A percentile compares a stretch with the other conserved stretches of the same genome.
Conservation (phyloP, 2,329 filamentous ascomycete species). For the Septoria linicola region DNA sequence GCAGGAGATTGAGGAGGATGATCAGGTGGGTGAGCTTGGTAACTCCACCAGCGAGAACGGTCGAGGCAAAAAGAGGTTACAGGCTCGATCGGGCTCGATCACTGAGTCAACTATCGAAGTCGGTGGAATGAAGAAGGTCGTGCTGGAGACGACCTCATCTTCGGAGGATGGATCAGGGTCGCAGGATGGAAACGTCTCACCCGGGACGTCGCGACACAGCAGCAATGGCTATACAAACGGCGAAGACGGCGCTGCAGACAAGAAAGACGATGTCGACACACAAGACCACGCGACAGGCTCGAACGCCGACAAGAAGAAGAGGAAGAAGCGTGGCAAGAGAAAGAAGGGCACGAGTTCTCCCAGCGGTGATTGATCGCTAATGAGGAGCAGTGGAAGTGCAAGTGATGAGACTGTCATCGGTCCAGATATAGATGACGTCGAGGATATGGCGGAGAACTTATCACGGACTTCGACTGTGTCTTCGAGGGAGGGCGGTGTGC, state of each 20-base stretch:
- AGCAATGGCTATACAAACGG: constrained; percentile 5
- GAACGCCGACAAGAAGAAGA: constrained; percentile 23
- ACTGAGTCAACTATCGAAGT: constrained; percentile 75
- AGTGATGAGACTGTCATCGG: not conserved
- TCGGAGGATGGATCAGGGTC: constrained; percentile 15
- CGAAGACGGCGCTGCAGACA: constrained; percentile 13
- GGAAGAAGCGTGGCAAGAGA: constrained; percentile 30
- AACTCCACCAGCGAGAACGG: constrained; percentile 8
- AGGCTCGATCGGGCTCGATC: constrained; percentile 70
- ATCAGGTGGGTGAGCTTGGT: constrained; percentile 21
- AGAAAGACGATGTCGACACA: not conserved
- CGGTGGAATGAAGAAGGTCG: constrained; percentile 71
- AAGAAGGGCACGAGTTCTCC: constrained; percentile 21
- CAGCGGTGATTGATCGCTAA: constrained; percentile 13
- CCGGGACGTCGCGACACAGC: constrained; percentile 13
- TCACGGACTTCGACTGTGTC: not conserved
- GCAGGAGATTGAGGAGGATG: constrained; percentile 15
- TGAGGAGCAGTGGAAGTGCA: not conserved
- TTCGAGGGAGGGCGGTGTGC: constrained; percentile 7
- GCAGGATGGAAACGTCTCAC: constrained; percentile 8
- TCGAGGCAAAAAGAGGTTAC: constrained; percentile 32
- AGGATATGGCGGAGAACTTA: not conserved
- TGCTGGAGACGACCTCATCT: constrained; percentile 62
- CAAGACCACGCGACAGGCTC: constrained; percentile 17
- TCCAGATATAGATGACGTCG: not conserved